Evolutionary conservation across 441 rosid genomes (phyloP), one percentile per base, ranked within the genome.

Genomic region (Corymbia calophylla): DNA sequence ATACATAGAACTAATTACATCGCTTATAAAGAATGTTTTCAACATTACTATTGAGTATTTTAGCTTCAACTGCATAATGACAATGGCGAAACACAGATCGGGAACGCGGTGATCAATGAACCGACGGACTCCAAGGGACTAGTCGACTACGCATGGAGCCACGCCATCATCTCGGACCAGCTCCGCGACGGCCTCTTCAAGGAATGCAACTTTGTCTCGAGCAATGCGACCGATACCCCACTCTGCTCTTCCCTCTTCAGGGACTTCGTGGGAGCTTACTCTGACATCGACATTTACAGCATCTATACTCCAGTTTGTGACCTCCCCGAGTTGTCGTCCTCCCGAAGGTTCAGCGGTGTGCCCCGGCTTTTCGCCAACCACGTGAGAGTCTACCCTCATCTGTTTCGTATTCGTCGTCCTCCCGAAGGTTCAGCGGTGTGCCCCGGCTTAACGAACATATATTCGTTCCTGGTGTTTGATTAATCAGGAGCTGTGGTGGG

Each of bases 131-230:
- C 47, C 87, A 62, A 85, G 32, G 96, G 96, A 39, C 55, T 95
- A 2, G 86, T 95, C 16, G 96, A 95, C 77, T 95, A 87, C 31
- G 96, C 94, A 4, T 95, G 96, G 96, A 94, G 94, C 88, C 95
- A 95, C 68, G 95, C 96, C 6, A 91, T 95, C n/a, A 91, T 95
- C 85, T 95, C 96, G 2, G 96, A 95, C 91, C 90, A 90, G 51
- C 89, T 93, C 29, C 93, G 93, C 89, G 54, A 23, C 2, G 53
- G 81, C 80, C 68, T 94, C 32, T 89, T 86, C 86, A 88, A 90
- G 91, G 93, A 93, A n/a, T 95, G 96, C 80, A 88, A 86, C 66
- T 91, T 95, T 54, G 88, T 51, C 51, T 87, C 23, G 87, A 86
- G 47, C 89, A 87, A 29, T 58, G 16, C 47, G 91, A 87, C 80